Base-by-base conservation (phyloP, 805 yeast genomes). In the Candida qinlingensis region DNA sequence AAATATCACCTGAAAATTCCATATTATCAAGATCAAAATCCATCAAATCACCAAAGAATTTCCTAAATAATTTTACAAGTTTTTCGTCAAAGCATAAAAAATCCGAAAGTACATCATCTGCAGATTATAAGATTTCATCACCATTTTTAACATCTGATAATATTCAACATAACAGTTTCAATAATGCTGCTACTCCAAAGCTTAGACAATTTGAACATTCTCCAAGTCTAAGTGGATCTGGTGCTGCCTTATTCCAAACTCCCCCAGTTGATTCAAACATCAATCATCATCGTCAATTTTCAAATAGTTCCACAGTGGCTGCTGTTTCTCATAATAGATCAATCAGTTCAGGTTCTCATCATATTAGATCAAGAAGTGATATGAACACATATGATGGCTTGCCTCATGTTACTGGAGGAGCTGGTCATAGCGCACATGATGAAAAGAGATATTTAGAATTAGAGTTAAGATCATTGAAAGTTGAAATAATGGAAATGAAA, bases 401-500 rank as follows among this genome's bases (percentile, higher is more conserved):
- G 12, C 12, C 51, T 33, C 46, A 44, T 25, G 28, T 31, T 6
- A 49, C 54, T 28, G 41, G 37, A 26, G 42, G 38, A 7, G 26
- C 3, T 19, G 41, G 30, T 39, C 29, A 30, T 37, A 33, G 11
- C 13, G n/a, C 26, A 5, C 59, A 53, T 39, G 56, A 57, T 26
- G 54, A 51, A 3, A 48, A 42, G 26, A 55, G 50, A 6, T 56
- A 53, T n/a, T 50, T 63, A 49, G 68, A 68, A 52, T 48, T 76
- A 52, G 58, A 67, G 27, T 53, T 77, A 46, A 67, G 74, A 45
- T 59, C 66, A n/a, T 47, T 77, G 48, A 74, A 71, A 45, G 55
- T 63, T 36, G 75, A 72, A 51, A 55, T 81, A 10, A 60, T 65
- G 12, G 64, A 63, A 38, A 71, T 75, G 51, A 70, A 72, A 36